These are phyloP conservation scores for Mortierella alpina DNA, from an alignment of 192 early-diverging fungal species.

Conservation along the genomic window DNA sequence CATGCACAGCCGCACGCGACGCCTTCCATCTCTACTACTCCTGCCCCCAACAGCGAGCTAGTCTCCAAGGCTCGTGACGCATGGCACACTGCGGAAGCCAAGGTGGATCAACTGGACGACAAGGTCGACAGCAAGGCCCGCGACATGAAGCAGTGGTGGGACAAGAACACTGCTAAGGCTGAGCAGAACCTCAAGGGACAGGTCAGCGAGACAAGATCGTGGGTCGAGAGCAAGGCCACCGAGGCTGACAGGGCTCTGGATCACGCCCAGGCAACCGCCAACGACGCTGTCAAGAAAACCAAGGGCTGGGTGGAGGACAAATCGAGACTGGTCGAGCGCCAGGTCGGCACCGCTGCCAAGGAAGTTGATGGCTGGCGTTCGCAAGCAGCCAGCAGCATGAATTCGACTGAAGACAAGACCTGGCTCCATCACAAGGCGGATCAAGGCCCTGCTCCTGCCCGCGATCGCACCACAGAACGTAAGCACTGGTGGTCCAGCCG, in stretches of 20 bases:
- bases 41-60: constrained; percentile 3
- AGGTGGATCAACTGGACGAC: constrained; percentile 1
- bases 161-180: constrained; percentile 13
- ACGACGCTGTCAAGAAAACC: constrained; percentile 1
- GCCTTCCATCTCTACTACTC: neutral
- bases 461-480: neutral
- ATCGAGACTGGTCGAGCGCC: neutral
- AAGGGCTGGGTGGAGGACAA: constrained; percentile 31
- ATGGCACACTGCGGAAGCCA: constrained; percentile 18
- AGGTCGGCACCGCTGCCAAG: neutral
- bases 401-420: neutral
- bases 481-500: constrained; percentile 25
- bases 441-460: neutral
- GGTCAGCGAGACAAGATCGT: constrained; percentile 2
- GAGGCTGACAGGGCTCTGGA: constrained; percentile 1
- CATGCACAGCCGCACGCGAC: neutral
- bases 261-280: neutral
- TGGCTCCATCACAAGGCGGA: constrained; percentile 6
- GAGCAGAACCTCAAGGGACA: neutral
- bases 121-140: constrained; percentile 11
- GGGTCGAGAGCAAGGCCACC: neutral
- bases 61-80: constrained; percentile 17
- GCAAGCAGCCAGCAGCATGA: neutral
- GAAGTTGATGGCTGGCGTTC: neutral
- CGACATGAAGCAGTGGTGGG: constrained; percentile 19